A percentile compares a stretch with the other conserved stretches of the same genome.
Conservation (phyloP, 306 rosid genomes). For the Trichosanthes truncata region DNA sequence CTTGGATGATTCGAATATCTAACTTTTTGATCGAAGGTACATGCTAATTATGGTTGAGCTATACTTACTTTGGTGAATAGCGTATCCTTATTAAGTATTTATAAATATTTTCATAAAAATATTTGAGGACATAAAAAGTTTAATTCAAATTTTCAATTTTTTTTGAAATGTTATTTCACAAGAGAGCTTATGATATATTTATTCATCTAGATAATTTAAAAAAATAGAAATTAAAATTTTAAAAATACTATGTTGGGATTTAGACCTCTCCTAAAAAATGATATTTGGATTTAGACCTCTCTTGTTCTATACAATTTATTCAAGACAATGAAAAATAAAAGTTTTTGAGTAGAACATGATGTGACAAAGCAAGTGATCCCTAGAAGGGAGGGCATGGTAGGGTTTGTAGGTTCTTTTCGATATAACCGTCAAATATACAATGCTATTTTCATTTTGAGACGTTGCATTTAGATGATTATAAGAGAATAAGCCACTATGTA, state of each 20-base stretch:
- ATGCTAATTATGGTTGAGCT: no score
- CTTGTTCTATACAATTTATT: background rate
- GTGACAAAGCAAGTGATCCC: conserved; percentile 5
- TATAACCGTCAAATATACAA: background rate
- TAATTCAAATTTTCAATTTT: background rate
- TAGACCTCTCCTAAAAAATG: background rate
- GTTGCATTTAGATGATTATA: background rate
- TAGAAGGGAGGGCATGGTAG: background rate
- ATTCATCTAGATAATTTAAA: background rate
- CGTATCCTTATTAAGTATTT: no score
- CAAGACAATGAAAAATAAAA: background rate
- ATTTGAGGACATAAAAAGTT: no score
- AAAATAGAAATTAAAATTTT: background rate
- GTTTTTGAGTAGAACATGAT: background rate
- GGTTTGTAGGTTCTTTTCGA: background rate
- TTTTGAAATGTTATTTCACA: no score
- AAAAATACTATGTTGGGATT: background rate
- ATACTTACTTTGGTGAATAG: no score
- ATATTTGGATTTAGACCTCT: background rate
- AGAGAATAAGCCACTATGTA: background rate
- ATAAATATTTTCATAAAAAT: no score
- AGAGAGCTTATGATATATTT: background rate
- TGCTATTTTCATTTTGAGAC: background rate
- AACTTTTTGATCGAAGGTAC: no score
- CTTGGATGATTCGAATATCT: no score